phyloP scores from a whole-genome alignment of 768 basidiomycete genomes.

The Termitomyces titanicus region DNA sequence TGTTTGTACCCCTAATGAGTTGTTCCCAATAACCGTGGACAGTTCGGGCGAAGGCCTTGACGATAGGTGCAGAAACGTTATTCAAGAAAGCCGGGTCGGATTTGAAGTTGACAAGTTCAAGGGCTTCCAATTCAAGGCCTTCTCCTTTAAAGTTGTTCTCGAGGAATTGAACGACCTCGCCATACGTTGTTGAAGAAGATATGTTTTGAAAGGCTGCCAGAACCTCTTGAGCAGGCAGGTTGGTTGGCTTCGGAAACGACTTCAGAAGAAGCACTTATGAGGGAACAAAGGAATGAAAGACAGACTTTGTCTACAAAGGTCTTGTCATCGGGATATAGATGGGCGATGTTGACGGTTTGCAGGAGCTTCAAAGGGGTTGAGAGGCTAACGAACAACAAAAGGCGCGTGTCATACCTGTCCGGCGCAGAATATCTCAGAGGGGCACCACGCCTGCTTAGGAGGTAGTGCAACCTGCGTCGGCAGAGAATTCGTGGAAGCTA shows the following conservation, averaged over 20 bases:
- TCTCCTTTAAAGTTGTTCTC: slow-evolving; percentile 78
- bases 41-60: slow-evolving; percentile 69
- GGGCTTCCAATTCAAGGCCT: slow-evolving; percentile 74
- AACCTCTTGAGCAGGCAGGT: slow-evolving; percentile 58
- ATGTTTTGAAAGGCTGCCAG: slow-evolving; percentile 64
- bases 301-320: slow-evolving; percentile 76
- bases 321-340: slow-evolving; percentile 76
- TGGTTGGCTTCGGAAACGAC: slow-evolving; percentile 57
- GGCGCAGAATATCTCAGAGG: slow-evolving; percentile 73
- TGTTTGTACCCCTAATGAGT: slow-evolving; percentile 74
- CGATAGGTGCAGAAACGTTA: slow-evolving; percentile 65
- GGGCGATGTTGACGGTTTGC: slow-evolving; percentile 82
- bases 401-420: slow-evolving; percentile 50
- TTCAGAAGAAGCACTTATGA: not conserved
- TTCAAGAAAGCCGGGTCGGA: slow-evolving; percentile 61
- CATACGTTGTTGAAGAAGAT: slow-evolving; percentile 51
- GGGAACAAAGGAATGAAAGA: not conserved
- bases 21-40: slow-evolving; percentile 86
- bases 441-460: slow-evolving; percentile 74
- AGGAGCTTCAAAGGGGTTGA: slow-evolving; percentile 41
- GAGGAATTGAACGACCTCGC: slow-evolving; percentile 64
- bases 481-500: slow-evolving; percentile 43
- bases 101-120: slow-evolving; percentile 59
- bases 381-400: not conserved
- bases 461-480: slow-evolving; percentile 66